Evolutionary conservation across 1,284 basidiomycete species (phyloP).

Genomic region (Leucoagaricus sp.): DNA sequence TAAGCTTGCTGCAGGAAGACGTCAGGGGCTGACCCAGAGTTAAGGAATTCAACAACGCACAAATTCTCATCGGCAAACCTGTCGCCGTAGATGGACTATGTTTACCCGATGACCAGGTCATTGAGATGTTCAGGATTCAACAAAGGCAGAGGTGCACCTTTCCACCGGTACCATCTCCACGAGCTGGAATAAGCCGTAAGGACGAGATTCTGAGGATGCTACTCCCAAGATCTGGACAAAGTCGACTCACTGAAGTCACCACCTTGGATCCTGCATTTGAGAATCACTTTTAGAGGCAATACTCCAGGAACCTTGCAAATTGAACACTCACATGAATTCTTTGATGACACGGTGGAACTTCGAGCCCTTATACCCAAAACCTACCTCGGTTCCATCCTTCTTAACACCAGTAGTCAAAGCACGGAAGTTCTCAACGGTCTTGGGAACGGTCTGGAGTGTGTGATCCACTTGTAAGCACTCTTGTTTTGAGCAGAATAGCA

Average conservation of each 20-base stretch:
- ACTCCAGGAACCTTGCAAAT: neutral
- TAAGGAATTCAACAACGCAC: constrained; percentile 42
- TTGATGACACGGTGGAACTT: constrained; percentile 98
- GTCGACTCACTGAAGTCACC: constrained; percentile 82
- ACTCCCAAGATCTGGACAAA: neutral
- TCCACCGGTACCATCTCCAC: constrained; percentile 96
- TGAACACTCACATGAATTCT: constrained; percentile 82
- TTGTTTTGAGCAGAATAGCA: neutral
- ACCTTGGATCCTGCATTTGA: constrained; percentile 75
- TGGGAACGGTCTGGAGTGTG: constrained; percentile 84
- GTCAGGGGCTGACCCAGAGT: neutral
- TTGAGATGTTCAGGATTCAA: neutral
- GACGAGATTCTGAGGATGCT: neutral
- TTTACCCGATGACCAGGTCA: constrained; percentile 7
- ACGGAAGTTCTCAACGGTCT: constrained; percentile 96
- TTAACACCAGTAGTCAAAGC: constrained; percentile 80
- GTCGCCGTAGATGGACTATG: constrained; percentile 87
- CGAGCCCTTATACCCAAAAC: constrained; percentile 87
- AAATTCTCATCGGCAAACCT: constrained; percentile 98
- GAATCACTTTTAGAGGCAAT: neutral
- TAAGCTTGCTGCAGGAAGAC: constrained; percentile 67
- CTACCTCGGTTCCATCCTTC: constrained; percentile 77
- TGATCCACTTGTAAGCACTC: constrained; percentile 12
- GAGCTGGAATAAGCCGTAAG: constrained; percentile 41
- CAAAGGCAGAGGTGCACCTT: constrained; percentile 42